Evolutionary conservation across 768 basidiomycete genomes (phyloP).

Genomic region (Hortiboletus campestris): DNA sequence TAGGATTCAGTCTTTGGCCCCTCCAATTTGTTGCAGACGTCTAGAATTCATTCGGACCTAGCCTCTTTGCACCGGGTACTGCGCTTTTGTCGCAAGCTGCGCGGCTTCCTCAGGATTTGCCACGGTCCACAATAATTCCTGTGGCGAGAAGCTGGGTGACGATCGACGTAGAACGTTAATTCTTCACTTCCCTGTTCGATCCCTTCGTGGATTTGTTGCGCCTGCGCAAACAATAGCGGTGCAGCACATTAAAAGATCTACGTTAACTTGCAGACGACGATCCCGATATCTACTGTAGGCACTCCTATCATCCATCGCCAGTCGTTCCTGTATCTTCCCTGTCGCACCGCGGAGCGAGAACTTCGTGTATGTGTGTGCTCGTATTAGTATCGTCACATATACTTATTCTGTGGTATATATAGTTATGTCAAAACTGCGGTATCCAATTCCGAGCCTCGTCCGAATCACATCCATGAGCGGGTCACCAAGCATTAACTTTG

Average conservation of each 20-base stretch:
- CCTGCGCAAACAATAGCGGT: neutral
- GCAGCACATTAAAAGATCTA: too few species aligned
- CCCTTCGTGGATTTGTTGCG: neutral
- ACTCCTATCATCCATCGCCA: neutral
- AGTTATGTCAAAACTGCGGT: neutral
- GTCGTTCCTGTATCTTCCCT: neutral
- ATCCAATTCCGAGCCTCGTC: neutral
- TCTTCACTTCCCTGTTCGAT: neutral
- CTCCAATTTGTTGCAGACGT: too few species aligned
- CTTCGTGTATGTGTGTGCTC: neutral
- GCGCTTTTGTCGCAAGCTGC: too few species aligned
- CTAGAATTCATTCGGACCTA: too few species aligned
- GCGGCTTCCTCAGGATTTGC: too few species aligned
- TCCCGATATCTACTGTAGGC: too few species aligned
- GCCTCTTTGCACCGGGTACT: too few species aligned
- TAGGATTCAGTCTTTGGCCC: too few species aligned
- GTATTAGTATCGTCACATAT: neutral
- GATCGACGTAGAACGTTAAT: too few species aligned
- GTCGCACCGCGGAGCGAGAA: too few species aligned
- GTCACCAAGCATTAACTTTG: too few species aligned
- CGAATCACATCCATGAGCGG: neutral
- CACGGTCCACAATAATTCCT: neutral
- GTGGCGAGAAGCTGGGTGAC: neutral
- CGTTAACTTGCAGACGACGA: too few species aligned
- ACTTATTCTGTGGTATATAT: neutral